Evolutionary conservation across 1,139 yeast species (phyloP), one percentile per base, ranked within the genome.

Genomic region (Nadsonia commutata): DNA sequence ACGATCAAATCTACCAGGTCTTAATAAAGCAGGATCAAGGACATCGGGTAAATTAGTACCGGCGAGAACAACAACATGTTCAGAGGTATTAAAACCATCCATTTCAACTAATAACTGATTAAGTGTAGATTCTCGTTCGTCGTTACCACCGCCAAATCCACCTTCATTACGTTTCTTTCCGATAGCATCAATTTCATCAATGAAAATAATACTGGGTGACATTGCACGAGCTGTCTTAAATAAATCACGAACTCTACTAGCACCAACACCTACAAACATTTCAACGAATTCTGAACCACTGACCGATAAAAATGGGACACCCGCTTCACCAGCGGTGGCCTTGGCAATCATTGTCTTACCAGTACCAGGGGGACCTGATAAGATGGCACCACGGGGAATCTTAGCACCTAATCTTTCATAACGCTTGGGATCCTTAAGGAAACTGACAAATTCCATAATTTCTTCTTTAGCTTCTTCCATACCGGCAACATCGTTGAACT

Each of bases 331-430:
- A 1, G 98, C 98, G 38, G 97, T 90, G 3, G 98, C 98, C 61
- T 84, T 88, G n/a, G 98, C 98, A 46, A 90, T 68, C 50, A 90
- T 68, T 1, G 98, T 90, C 63, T 90, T 90, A 78, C 98, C 98
- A 6, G 98, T 90, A 70, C 98, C 98, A 42, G 98, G 98, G n/a
- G 97, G 95, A 47, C 98, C 98, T 13, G 95, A 83, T 48, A 93
- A 68, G 51, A 90, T 85, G 11, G 98, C 98, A 55, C 98, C 98
- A 59, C 97, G 77, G 42, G 98, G 98, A 51, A 90, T 93, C 63
- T 88, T 85, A 17, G 97, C 98, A 38, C 98, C 98, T 43, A 90
- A 68, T 50, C 76, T 78, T 59, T 88, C 95, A 60, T 86, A 90
- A 59, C 85, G 86, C 42, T 71, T 71, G 11, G 98, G 98, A 52